These are phyloP conservation scores for Gynostemma pentaphyllum DNA, from an alignment of 306 rosid genomes.

Conservation along the genomic window DNA sequence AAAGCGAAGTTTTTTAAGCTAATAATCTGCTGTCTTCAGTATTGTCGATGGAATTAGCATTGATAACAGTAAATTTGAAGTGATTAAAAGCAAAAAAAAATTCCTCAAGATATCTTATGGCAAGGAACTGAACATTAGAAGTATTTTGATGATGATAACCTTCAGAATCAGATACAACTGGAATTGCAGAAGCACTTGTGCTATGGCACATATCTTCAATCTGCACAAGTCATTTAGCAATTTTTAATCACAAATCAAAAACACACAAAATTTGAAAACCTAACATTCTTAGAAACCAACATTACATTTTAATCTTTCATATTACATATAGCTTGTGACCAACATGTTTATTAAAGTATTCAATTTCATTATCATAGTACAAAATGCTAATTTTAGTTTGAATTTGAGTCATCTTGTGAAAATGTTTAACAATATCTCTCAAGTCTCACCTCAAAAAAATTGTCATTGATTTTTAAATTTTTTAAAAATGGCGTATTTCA, in stretches of 20 bases:
- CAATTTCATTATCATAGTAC: too few relatives aligned
- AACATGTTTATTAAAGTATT: too few relatives aligned
- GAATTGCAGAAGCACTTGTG: constrained; percentile 72
- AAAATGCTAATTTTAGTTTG: too few relatives aligned
- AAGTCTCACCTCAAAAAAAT: too few relatives aligned
- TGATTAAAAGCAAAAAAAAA: background rate
- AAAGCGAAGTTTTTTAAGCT: background rate
- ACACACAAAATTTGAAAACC: background rate
- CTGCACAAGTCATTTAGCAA: constrained; percentile 33
- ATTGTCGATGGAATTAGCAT: background rate
- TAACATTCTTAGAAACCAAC: background rate
- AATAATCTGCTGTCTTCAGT: background rate
- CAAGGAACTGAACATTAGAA: constrained; percentile 6
- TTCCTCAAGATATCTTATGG: background rate
- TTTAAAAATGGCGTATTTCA: too few relatives aligned
- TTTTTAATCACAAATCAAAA: background rate
- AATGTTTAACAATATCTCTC: too few relatives aligned
- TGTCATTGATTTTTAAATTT: too few relatives aligned
- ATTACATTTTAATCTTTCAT: background rate
- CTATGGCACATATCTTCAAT: constrained; percentile 77
- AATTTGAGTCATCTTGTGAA: too few relatives aligned
- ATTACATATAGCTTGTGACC: background rate
- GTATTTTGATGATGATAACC: constrained; percentile 31
- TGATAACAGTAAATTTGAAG: background rate
- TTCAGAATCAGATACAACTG: constrained; percentile 87